Evolutionary conservation across 345 rosid species (phyloP).

Genomic region (Eucalyptus shirleyi): DNA sequence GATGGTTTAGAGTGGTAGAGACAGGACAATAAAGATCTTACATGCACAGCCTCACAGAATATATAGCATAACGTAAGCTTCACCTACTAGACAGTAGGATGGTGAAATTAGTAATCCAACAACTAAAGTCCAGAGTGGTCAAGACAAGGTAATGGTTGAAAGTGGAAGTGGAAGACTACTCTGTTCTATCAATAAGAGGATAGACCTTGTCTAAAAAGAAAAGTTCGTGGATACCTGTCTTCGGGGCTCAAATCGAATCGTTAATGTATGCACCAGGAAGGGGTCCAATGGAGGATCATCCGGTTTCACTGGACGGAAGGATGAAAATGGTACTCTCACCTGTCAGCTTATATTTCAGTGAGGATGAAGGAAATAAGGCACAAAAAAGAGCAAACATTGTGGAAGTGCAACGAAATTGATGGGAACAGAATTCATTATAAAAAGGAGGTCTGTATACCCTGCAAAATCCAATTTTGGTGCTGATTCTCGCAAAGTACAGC

Average conservation of each 20-base stretch:
- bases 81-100: background rate
- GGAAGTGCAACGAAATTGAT: background rate
- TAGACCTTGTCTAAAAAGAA: background rate
- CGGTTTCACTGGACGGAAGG: slow-evolving; percentile 89
- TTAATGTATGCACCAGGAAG: slow-evolving; percentile 83
- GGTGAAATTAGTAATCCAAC: background rate
- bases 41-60: background rate
- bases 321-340: slow-evolving; percentile 94
- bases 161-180: background rate
- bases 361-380: background rate
- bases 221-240: slow-evolving; percentile 45
- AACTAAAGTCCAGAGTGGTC: background rate
- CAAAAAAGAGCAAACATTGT: background rate
- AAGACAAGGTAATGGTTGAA: background rate
- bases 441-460: slow-evolving; percentile 26
- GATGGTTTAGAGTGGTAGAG: background rate
- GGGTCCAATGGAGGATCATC: slow-evolving; percentile 95
- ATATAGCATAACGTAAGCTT: background rate
- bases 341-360: slow-evolving; percentile 9
- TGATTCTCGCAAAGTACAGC: slow-evolving; percentile 79
- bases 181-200: background rate
- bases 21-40: background rate
- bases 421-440: background rate
- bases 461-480: slow-evolving; percentile 88
- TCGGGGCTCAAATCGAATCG: slow-evolving; percentile 94